These are phyloP conservation scores for Pythium folliculosum DNA, from an alignment of 352 stramenopile species.

Conservation along the genomic window DNA sequence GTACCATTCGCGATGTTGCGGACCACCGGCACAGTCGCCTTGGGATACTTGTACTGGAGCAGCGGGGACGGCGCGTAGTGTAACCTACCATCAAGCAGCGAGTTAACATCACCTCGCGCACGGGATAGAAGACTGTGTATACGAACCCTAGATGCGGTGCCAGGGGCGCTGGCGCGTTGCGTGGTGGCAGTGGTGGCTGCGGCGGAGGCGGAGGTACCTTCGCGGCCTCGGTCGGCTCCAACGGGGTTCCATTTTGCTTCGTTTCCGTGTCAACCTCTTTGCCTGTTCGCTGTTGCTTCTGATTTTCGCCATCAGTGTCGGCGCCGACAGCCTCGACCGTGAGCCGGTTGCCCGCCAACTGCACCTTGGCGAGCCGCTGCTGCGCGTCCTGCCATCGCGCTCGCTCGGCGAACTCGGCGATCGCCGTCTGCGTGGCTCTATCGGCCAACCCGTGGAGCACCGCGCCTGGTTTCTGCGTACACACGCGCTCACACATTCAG, in stretches of 20 bases:
- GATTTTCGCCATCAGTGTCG: neutral
- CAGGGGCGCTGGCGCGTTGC: slow-evolving; percentile 41
- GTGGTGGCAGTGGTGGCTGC: neutral
- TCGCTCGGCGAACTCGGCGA: slow-evolving; percentile 44
- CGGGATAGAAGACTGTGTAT: slow-evolving; percentile 12
- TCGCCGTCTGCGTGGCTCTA: slow-evolving; percentile 39
- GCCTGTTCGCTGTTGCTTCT: neutral
- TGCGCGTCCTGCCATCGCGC: slow-evolving; percentile 42
- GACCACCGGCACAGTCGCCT: slow-evolving; percentile 71
- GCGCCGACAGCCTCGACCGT: slow-evolving; percentile 8
- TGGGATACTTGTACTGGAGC: slow-evolving; percentile 89
- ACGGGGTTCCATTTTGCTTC: neutral
- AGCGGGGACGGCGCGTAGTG: slow-evolving; percentile 82
- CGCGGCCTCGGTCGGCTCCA: neutral
- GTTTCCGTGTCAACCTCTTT: neutral
- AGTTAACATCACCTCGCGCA: neutral
- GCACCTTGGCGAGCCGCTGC: slow-evolving; percentile 42
- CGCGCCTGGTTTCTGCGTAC: slow-evolving; percentile 35
- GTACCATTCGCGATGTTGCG: slow-evolving; percentile 88
- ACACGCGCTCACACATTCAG: neutral
- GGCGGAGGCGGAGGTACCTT: neutral
- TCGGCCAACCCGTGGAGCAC: slow-evolving; percentile 11
- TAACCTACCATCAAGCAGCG: slow-evolving; percentile 42
- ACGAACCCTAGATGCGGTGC: slow-evolving; percentile 72
- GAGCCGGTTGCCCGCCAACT: slow-evolving; percentile 59